Evolutionary conservation across 1,284 basidiomycete genomes (phyloP).

Genomic region (Moesziomyces sp.): DNA sequence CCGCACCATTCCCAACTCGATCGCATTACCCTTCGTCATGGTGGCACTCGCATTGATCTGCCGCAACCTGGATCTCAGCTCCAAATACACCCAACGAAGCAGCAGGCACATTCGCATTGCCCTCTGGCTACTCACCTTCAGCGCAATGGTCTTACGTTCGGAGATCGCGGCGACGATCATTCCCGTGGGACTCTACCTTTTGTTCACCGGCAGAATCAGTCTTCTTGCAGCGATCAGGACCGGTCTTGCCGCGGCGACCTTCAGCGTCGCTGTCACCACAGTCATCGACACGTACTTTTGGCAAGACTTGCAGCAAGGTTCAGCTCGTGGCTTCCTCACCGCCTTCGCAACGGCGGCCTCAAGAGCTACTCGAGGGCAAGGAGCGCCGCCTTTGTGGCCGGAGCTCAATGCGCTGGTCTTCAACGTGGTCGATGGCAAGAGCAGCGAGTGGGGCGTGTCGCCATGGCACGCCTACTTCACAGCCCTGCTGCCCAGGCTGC

Average conservation of each 20-base stretch:
- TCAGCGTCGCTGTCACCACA: conserved; percentile 59
- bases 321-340: not conserved
- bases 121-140: conserved; percentile 74
- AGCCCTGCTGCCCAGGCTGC: conserved; percentile 80
- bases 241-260: conserved; percentile 12
- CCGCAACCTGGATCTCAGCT: conserved; percentile 46
- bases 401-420: conserved; percentile 84
- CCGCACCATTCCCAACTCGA: conserved; percentile 92
- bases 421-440: conserved; percentile 88
- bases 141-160: conserved; percentile 80
- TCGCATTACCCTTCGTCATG: conserved; percentile 81
- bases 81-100: conserved; percentile 10
- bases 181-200: conserved; percentile 49
- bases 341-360: not conserved
- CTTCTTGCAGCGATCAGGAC: conserved; percentile 22
- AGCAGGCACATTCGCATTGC: conserved; percentile 14
- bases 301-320: conserved; percentile 67
- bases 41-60: conserved; percentile 75
- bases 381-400: conserved; percentile 76
- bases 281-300: conserved; percentile 88
- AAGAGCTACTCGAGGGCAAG: too few relatives aligned
- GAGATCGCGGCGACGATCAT: conserved; percentile 74
- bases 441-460: conserved; percentile 88
- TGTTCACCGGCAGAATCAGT: conserved; percentile 20
- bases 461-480: conserved; percentile 80